Percentiles rank a stretch among this genome's conserved stretches.
These are phyloP conservation scores for Backusella tuberculispora DNA, from an alignment of 192 early-diverging fungal species.

Conservation along the genomic window DNA sequence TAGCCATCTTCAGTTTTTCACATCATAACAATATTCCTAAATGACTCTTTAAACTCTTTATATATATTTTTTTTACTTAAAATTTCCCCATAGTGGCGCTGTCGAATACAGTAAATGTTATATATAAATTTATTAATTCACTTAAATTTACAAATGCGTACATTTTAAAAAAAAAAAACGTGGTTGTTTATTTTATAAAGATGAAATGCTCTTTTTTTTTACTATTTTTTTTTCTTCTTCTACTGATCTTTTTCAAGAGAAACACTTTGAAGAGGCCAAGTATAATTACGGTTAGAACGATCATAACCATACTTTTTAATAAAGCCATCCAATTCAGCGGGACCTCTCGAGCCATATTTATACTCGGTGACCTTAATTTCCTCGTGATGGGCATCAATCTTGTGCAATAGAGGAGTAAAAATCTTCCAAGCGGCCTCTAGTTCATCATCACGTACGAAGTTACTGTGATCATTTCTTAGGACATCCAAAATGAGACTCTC, in stretches of 20 bases:
- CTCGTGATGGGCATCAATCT: constrained; percentile 65
- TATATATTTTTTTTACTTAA: too few relatives aligned
- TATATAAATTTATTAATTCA: too few relatives aligned
- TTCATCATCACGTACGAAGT: constrained; percentile 94
- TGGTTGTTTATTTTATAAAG: not conserved
- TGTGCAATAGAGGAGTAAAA: constrained; percentile 93
- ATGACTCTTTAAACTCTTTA: too few relatives aligned
- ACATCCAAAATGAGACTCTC: constrained; percentile 94
- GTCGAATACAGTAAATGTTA: too few relatives aligned
- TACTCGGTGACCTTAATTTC: constrained; percentile 65
- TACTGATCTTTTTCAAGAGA: not conserved
- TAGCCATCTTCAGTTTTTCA: too few relatives aligned
- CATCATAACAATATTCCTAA: too few relatives aligned
- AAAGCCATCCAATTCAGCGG: constrained; percentile 76
- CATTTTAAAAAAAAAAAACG: not conserved
- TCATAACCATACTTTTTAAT: constrained; percentile 56
- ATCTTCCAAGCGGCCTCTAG: constrained; percentile 98
- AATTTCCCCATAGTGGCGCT: too few relatives aligned
- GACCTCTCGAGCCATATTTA: constrained; percentile 84
- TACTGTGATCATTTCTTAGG: constrained; percentile 89
- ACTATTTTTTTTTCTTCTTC: too few relatives aligned
- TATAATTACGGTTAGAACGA: not conserved
- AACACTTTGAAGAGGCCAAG: constrained; percentile 11
- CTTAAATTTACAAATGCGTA: not conserved
- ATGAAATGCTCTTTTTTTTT: not conserved